A percentile compares a stretch with the other conserved stretches of the same genome.
These are phyloP conservation scores for Pythium plurisporium DNA, from an alignment of 352 stramenopile species.

Conservation along the genomic window DNA sequence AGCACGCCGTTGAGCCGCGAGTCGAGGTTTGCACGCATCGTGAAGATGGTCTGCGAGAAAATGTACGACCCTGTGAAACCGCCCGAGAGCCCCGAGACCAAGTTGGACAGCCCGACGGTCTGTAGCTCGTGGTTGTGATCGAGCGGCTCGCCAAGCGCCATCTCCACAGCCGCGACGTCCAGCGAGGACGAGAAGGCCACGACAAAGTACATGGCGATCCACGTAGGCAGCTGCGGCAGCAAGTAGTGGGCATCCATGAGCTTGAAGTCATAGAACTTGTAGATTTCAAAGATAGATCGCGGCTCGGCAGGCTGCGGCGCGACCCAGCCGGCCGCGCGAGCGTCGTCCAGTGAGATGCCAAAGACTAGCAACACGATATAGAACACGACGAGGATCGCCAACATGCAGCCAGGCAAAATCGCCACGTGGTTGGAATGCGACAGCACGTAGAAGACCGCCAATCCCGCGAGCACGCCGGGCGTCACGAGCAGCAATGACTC, in stretches of 20 bases:
- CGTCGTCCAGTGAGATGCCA: conserved; percentile 83
- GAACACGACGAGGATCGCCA: conserved; percentile 77
- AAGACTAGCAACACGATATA: conserved; percentile 75
- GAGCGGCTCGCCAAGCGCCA: conserved; percentile 91
- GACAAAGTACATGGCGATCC: conserved; percentile 97
- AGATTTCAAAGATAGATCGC: conserved; percentile 66
- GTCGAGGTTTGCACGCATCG: conserved; percentile 71
- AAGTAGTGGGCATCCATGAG: conserved; percentile 58
- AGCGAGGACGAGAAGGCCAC: conserved; percentile 97
- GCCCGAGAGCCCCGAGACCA: conserved; percentile 93
- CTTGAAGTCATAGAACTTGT: conserved; percentile 73
- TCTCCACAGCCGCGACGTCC: conserved; percentile 97
- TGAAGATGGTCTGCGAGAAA: conserved; percentile 96
- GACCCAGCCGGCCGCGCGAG: conserved; percentile 91
- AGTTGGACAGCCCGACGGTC: conserved; percentile 95
- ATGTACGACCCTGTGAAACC: conserved; percentile 99
- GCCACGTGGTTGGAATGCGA: conserved; percentile 78
- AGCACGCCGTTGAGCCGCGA: conserved; percentile 67
- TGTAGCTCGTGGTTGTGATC: conserved; percentile 95
- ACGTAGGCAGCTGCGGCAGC: conserved; percentile 79
- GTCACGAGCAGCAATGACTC: conserved; percentile 79
- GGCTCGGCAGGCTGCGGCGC: conserved; percentile 58
- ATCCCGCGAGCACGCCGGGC: conserved; percentile 78
- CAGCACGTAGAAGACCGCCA: conserved; percentile 83
- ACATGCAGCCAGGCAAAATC: conserved; percentile 88